Evolutionary conservation across 768 basidiomycete genomes (phyloP).

Genomic region (Pisolithus orientalis): DNA sequence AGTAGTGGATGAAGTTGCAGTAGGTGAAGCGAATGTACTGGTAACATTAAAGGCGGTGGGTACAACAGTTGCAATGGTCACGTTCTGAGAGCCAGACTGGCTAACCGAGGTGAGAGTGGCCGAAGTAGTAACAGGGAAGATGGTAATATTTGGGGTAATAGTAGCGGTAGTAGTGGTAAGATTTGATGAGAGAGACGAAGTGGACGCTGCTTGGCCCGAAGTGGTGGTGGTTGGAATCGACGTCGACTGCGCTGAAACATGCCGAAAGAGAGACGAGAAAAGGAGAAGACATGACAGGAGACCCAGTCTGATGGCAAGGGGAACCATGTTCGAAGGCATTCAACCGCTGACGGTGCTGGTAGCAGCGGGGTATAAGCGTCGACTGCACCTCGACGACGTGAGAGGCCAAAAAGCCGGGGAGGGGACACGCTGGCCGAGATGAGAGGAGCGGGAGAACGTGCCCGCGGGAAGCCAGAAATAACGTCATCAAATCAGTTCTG

Average conservation of each 20-base stretch:
- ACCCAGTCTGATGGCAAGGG: slow-evolving; percentile 1
- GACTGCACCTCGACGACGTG: neutral
- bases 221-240: slow-evolving; percentile 7
- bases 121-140: slow-evolving; percentile 51
- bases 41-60: slow-evolving; percentile 63
- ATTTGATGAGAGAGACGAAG: slow-evolving; percentile 10
- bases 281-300: slow-evolving; percentile 17
- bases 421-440: neutral
- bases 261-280: slow-evolving; percentile 23
- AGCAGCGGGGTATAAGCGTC: too few relatives aligned
- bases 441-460: neutral
- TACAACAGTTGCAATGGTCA: slow-evolving; percentile 47
- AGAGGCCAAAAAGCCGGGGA: neutral
- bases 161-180: slow-evolving; percentile 14
- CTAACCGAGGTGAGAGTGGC: slow-evolving; percentile 43
- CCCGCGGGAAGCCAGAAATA: neutral
- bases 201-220: slow-evolving; percentile 14
- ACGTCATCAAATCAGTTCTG: too few relatives aligned
- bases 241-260: slow-evolving; percentile 34
- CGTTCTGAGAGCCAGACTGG: slow-evolving; percentile 41
- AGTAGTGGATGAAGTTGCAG: slow-evolving; percentile 38
- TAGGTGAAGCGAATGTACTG: slow-evolving; percentile 42
- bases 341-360: neutral
- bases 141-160: slow-evolving; percentile 34
- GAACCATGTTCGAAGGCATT: slow-evolving; percentile 9